A percentile compares a stretch with the other conserved stretches of the same genome.
Conservation (phyloP, 176 grass and related monocot species). For the Oryza meridionalis region DNA sequence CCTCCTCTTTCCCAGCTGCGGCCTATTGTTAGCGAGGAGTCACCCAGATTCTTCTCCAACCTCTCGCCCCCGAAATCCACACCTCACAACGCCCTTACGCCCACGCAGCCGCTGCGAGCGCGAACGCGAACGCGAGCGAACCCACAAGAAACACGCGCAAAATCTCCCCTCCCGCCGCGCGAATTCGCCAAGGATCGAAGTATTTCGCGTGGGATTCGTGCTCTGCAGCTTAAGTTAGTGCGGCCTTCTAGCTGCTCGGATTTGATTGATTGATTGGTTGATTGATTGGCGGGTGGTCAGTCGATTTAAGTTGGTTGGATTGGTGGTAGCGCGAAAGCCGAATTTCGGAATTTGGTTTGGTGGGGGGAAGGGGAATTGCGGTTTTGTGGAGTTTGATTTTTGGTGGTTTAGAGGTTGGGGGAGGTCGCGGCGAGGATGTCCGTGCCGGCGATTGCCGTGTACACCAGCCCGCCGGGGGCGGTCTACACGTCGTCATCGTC, state of each 20-base stretch:
- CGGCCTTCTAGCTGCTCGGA: slow-evolving; percentile 6
- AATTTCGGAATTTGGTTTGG: slow-evolving; percentile 8
- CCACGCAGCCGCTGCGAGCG: slow-evolving; percentile 13
- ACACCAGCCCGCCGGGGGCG: slow-evolving; percentile 47
- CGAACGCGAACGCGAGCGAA: neutral
- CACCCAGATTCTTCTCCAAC: slow-evolving; percentile 29
- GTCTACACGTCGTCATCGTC: slow-evolving; percentile 42
- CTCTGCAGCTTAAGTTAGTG: neutral
- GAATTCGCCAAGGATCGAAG: neutral
- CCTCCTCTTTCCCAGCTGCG: neutral
- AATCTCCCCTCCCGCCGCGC: neutral
- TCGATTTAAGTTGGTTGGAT: neutral
- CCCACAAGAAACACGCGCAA: slow-evolving; percentile 42
- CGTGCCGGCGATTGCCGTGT: slow-evolving; percentile 74
- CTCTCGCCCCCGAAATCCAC: slow-evolving; percentile 29
- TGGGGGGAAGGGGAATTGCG: neutral
- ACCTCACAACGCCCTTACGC: slow-evolving; percentile 11
- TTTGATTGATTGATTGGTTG: too few species aligned
- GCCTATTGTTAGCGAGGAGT: slow-evolving; percentile 42
- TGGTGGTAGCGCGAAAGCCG: neutral
- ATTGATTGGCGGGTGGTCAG: neutral
- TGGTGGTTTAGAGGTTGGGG: slow-evolving; percentile 9
- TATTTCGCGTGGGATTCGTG: slow-evolving; percentile 21
- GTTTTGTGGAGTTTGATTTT: neutral
- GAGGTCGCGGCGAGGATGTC: slow-evolving; percentile 52